phyloP scores from a whole-genome alignment of 225 moss, liverwort and hornwort genomes.

The Bryoerythrophyllum caledonicum region DNA sequence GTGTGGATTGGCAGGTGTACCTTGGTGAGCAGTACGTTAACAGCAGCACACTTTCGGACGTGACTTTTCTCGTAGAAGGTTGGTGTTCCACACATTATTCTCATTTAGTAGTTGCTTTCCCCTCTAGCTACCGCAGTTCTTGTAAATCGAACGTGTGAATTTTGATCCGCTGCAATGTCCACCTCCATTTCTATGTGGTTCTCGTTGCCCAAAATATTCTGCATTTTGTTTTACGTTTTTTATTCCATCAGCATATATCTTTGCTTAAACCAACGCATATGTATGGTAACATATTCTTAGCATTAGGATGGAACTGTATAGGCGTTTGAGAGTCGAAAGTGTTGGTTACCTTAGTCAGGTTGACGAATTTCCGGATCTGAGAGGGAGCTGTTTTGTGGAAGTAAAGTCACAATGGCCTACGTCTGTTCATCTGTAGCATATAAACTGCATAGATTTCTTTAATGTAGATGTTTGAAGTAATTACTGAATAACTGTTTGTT shows the following conservation, averaged over 20 bases:
- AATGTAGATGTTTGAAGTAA: background rate
- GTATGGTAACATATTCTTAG: background rate
- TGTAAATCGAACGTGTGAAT: background rate
- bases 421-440: background rate
- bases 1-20: constrained; percentile 65
- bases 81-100: constrained; percentile 4
- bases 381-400: constrained; percentile 2
- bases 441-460: constrained; percentile 6
- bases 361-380: background rate
- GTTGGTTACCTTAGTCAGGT: constrained; percentile 2
- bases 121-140: background rate
- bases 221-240: background rate
- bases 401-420: background rate
- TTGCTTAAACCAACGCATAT: background rate
- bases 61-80: constrained; percentile 99
- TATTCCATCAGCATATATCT: background rate
- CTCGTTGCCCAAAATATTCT: background rate
- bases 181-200: background rate
- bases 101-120: background rate
- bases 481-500: background rate
- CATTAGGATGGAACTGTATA: background rate
- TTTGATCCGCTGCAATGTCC: background rate
- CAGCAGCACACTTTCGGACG: constrained; percentile 93
- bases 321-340: background rate
- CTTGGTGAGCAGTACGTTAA: constrained; percentile 99